These are phyloP conservation scores for Begonia fuchsioides DNA, from an alignment of 306 rosid genomes.

Conservation along the genomic window DNA sequence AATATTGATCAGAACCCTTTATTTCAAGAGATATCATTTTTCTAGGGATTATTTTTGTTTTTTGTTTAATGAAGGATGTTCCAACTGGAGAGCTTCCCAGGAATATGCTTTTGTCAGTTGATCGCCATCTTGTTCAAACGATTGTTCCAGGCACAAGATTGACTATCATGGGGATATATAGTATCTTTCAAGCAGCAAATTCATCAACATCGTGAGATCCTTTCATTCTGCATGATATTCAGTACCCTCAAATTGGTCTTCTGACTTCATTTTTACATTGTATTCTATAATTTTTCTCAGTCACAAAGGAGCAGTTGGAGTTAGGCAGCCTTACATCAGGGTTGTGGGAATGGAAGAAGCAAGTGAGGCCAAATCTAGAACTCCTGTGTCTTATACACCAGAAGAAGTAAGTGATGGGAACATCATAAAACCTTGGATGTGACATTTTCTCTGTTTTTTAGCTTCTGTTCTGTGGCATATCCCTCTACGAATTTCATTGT, in stretches of 20 bases:
- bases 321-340: constrained; percentile 90
- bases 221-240: constrained; percentile 3
- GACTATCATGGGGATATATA: constrained; percentile 81
- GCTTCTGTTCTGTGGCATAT: too few relatives aligned
- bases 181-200: constrained; percentile 87
- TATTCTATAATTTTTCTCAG: constrained; percentile 26
- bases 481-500: too few relatives aligned
- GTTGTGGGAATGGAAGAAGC: constrained; percentile 86
- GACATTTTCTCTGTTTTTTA: constrained; percentile 6
- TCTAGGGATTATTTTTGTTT: constrained; percentile 6
- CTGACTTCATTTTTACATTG: constrained; percentile 1
- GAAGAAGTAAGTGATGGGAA: constrained; percentile 49
- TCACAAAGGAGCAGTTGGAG: constrained; percentile 90
- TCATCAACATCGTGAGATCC: constrained; percentile 52
- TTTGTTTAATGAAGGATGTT: constrained; percentile 58
- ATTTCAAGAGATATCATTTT: not conserved
- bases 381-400: constrained; percentile 47
- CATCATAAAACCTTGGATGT: not conserved
- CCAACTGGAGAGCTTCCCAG: constrained; percentile 99
- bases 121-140: constrained; percentile 88
- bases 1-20: not conserved
- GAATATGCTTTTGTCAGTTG: constrained; percentile 90
- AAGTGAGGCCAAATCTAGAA: constrained; percentile 60
- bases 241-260: constrained; percentile 3
- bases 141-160: constrained; percentile 95